phyloP scores from a whole-genome alignment of 257 asterid species.

The Solanum paucissectum region DNA sequence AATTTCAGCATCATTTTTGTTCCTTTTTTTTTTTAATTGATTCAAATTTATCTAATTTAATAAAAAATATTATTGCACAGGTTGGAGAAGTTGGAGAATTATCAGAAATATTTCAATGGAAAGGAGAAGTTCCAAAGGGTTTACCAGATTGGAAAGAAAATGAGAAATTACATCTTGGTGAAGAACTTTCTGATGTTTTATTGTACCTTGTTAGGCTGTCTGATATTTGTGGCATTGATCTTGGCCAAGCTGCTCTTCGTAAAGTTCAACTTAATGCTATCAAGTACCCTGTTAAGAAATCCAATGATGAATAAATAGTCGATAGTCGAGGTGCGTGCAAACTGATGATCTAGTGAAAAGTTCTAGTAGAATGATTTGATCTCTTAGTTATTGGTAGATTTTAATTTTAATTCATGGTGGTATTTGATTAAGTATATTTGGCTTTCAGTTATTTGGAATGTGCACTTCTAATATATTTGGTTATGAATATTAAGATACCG shows the following conservation, averaged over 20 bases:
- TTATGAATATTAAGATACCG: background rate
- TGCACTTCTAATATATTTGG: background rate
- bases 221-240: conserved; percentile 31
- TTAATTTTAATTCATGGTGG: background rate
- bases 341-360: accelerated
- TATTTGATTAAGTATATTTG: background rate
- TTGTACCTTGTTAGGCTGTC: conserved; percentile 25
- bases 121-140: conserved; percentile 35
- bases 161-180: conserved; percentile 25
- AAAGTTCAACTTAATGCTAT: conserved; percentile 25
- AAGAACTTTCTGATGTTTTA: conserved; percentile 30
- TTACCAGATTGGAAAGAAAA: conserved; percentile 28
- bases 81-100: conserved; percentile 35
- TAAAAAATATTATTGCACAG: background rate
- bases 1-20: background rate
- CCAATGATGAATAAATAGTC: background rate
- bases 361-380: background rate
- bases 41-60: background rate
- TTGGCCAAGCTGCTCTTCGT: conserved; percentile 32
- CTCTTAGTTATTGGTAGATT: background rate
- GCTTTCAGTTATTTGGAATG: background rate
- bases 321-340: background rate
- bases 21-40: background rate
- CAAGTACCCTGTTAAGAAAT: conserved; percentile 16
- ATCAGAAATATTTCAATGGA: conserved; percentile 35